Base-by-base conservation (phyloP, 208 protist species). In the Leishmania lainsoni region DNA sequence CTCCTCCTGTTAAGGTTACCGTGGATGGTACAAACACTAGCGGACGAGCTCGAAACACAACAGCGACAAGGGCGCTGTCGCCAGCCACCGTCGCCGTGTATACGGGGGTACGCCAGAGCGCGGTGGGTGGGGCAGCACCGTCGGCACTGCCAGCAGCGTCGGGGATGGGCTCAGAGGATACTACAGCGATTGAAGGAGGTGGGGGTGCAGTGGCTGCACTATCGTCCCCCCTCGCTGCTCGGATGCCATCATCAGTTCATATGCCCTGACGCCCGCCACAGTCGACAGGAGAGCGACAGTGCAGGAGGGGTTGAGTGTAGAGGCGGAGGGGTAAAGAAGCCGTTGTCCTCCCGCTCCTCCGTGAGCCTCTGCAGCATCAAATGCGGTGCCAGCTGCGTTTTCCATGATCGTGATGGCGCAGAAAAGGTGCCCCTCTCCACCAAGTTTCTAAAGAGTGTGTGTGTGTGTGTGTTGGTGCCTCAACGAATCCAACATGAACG, bases 61-160 rank as follows among this genome's bases (percentile, higher is more conserved):
- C 90, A 10, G 92, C 92, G 26, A 93, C 77, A 42, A 95, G 75
- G 14, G 89, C 84, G 54, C 85, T 92, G 51, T 91, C 86, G 9
- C 87, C 92, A 12, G 89, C 87, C 17, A 91, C 78, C 0, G 92
- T 86, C 20, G 91, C 82, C 5, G 81, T 75, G 81, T 87, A 75
- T 26, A 93, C 90, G 1, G 89, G 81, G 32, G 81, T 81, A 22
- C 69, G 16, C 87, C 87, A 90, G 20, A 90, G 74, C 26, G 81
- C 70, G 17, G 42, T 32, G 3, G 59, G 39, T 20, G 70, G 45
- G 22, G 56, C 39, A 35, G 58, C 20, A n/a, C 6, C 70, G 4
- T 59, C 12, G 29, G 42, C 1, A 29, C 1, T 52, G 5, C 65
- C 59, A 17, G 56, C 52, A 42, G 59, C 45, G 20, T 35, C 42